Evolutionary conservation across 441 rosid species (phyloP).

Genomic region (Pelargonium cotyledonis): DNA sequence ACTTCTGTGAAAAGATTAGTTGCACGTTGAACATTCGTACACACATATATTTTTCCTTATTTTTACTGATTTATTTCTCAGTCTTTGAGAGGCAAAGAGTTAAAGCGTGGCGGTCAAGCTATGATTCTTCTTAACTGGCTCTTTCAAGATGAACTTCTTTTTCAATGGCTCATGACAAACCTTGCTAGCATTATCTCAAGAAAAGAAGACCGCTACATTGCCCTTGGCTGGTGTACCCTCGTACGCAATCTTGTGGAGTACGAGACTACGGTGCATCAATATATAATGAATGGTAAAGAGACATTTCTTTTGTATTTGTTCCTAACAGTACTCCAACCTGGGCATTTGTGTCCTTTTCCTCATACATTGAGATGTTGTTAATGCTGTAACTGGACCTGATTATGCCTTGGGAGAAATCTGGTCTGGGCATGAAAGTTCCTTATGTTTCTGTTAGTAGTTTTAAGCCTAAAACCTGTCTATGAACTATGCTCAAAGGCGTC

Average conservation of each 20-base stretch:
- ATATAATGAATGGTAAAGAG: slow-evolving; percentile 46
- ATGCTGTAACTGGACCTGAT: neutral
- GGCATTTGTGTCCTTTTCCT: neutral
- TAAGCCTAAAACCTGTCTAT: neutral
- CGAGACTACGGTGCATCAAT: slow-evolving; percentile 40
- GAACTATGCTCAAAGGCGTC: neutral
- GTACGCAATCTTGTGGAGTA: slow-evolving; percentile 55
- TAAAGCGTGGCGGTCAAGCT: slow-evolving; percentile 44
- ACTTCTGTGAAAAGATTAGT: neutral
- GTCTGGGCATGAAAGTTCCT: neutral
- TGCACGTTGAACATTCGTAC: neutral
- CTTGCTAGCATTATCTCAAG: slow-evolving; percentile 41
- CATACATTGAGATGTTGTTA: neutral
- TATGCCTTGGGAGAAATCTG: neutral
- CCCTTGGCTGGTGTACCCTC: slow-evolving; percentile 87
- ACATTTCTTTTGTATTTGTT: neutral
- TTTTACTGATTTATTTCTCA: slow-evolving; percentile 23
- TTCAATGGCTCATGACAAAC: slow-evolving; percentile 38
- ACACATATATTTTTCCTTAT: neutral
- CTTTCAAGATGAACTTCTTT: slow-evolving; percentile 62
- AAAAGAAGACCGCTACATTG: slow-evolving; percentile 61
- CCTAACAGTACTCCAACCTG: neutral
- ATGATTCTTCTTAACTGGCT: slow-evolving; percentile 61
- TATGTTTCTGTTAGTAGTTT: neutral
- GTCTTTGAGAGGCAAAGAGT: slow-evolving; percentile 58